Conservation (phyloP, 768 basidiomycete genomes). For the Cubamyces sp. region DNA sequence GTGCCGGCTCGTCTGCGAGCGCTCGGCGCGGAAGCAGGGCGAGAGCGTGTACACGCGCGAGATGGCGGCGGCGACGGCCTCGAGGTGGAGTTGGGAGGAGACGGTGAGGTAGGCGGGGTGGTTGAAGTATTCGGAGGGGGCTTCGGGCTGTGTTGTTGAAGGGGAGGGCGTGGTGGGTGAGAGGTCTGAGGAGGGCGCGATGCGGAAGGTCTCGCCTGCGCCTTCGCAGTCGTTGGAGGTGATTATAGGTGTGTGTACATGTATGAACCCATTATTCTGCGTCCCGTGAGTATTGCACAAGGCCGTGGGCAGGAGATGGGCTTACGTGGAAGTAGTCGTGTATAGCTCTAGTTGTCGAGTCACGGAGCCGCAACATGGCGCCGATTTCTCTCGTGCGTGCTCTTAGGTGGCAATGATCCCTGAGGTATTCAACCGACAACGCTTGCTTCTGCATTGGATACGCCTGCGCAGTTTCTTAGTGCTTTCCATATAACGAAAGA, state of each 20-base stretch:
- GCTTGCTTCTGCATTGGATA: constrained; percentile 95
- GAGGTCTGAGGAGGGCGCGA: constrained; percentile 48
- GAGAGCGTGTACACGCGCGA: constrained; percentile 90
- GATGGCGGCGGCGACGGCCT: constrained; percentile 77
- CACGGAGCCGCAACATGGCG: constrained; percentile 76
- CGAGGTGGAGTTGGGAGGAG: constrained; percentile 94
- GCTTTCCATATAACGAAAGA: not conserved
- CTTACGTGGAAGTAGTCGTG: constrained; percentile 75
- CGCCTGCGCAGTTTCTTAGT: constrained; percentile 46
- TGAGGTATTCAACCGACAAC: constrained; percentile 75
- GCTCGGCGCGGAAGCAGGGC: constrained; percentile 94
- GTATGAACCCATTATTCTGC: constrained; percentile 61
- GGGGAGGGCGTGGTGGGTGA: constrained; percentile 30
- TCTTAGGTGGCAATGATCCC: constrained; percentile 88
- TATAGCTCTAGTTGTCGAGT: constrained; percentile 57
- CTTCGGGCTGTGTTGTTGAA: constrained; percentile 19
- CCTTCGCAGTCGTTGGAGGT: constrained; percentile 96
- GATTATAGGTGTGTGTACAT: constrained; percentile 84
- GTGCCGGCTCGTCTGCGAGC: constrained; percentile 86
- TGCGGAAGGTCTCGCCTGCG: constrained; percentile 87
- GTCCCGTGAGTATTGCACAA: not conserved
- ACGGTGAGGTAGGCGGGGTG: constrained; percentile 86
- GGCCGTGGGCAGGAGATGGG: not conserved
- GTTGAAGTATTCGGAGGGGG: constrained; percentile 67
- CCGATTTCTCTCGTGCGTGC: constrained; percentile 73